These are phyloP conservation scores for Syncephalastrum racemosum DNA, from an alignment of 371 early-diverging fungal species.

Conservation along the genomic window DNA sequence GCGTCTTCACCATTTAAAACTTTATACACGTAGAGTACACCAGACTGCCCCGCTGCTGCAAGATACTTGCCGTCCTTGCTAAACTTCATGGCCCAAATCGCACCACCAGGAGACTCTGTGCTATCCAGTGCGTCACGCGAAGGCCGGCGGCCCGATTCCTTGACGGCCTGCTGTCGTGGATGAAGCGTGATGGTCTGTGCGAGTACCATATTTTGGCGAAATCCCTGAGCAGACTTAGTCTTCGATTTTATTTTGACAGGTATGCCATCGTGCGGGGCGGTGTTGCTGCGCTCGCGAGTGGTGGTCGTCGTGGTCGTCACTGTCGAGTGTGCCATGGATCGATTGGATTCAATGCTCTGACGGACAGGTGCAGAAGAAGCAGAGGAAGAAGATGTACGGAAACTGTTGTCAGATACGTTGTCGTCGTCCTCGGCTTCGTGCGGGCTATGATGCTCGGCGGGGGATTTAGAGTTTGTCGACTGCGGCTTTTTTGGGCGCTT, in stretches of 20 bases:
- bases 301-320: background rate
- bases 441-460: constrained; percentile 1
- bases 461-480: too few relatives aligned
- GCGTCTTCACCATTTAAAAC: constrained; percentile 30
- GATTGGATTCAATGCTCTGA: constrained; percentile 12
- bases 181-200: constrained; percentile 9
- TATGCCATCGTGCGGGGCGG: constrained; percentile 9
- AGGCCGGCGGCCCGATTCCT: constrained; percentile 7
- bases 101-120: constrained; percentile 14
- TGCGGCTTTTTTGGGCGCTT: constrained; percentile 7
- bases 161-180: background rate
- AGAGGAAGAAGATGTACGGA: constrained; percentile 6
- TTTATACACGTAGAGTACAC: constrained; percentile 70
- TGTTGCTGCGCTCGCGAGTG: constrained; percentile 1
- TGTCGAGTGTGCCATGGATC: background rate
- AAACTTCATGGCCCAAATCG: constrained; percentile 63
- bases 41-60: constrained; percentile 78
- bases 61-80: constrained; percentile 77
- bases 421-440: constrained; percentile 4
- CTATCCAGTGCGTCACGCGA: constrained; percentile 11
- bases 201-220: constrained; percentile 3
- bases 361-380: constrained; percentile 6
- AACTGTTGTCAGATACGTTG: constrained; percentile 7
- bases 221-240: constrained; percentile 8
- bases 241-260: constrained; percentile 19